Percentiles rank a stretch among this genome's conserved stretches.
These are phyloP conservation scores for Monosporascus sp. DNA, from an alignment of 2,329 filamentous ascomycete genomes.

Conservation along the genomic window DNA sequence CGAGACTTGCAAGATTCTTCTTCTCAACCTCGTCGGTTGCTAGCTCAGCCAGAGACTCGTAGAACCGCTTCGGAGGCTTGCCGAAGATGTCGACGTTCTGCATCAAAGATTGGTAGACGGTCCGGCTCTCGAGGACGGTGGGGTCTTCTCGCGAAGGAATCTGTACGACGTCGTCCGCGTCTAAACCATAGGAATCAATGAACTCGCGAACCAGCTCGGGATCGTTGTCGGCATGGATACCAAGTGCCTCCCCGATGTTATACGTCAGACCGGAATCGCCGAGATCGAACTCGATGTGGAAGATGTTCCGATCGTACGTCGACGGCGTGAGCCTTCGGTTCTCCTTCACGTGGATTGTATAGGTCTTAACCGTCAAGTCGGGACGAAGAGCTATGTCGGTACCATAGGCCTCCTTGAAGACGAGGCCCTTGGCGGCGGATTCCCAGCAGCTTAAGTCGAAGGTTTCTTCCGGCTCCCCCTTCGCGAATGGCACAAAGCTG, in stretches of 20 bases:
- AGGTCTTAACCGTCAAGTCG: conserved; percentile 80
- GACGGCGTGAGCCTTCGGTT: conserved; percentile 85
- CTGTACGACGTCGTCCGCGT: conserved; percentile 80
- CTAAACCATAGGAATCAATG: conserved; percentile 83
- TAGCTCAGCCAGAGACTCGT: conserved; percentile 84
- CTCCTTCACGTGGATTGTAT: conserved; percentile 85
- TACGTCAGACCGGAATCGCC: conserved; percentile 88
- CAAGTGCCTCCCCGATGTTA: conserved; percentile 94
- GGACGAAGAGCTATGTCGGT: conserved; percentile 72
- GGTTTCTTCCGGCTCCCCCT: conserved; percentile 65
- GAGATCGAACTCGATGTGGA: conserved; percentile 98
- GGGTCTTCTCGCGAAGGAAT: conserved; percentile 80
- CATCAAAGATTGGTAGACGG: conserved; percentile 82
- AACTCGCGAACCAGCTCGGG: conserved; percentile 72
- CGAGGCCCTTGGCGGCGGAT: conserved; percentile 76
- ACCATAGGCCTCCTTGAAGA: conserved; percentile 91
- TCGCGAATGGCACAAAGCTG: conserved; percentile 78
- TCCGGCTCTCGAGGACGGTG: conserved; percentile 74
- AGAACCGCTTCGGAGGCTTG: conserved; percentile 95
- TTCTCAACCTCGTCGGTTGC: conserved; percentile 78
- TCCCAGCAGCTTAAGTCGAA: conserved; percentile 70
- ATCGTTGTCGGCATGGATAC: conserved; percentile 94
- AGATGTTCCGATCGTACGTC: conserved; percentile 96
- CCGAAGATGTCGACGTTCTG: conserved; percentile 97
- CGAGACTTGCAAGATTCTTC: conserved; percentile 71